Evolutionary conservation across 805 yeast species (phyloP).

Genomic region (Ogataea saltuana): DNA sequence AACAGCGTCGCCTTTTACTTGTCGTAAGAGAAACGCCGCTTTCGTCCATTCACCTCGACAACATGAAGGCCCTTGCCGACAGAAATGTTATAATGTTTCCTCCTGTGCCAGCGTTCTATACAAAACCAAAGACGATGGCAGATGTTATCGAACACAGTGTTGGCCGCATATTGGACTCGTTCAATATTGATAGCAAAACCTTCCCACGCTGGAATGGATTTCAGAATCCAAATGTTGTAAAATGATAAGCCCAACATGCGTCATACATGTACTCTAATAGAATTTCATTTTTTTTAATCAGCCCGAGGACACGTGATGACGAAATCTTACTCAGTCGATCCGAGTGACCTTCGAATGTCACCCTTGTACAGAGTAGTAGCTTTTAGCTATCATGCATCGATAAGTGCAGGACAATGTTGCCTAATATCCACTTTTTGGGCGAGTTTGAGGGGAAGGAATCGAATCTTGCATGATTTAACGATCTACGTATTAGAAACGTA

Average conservation of each 20-base stretch:
- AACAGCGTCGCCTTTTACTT: slow-evolving; percentile 26
- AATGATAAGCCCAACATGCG: no score
- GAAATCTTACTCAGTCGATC: no score
- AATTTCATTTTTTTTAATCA: not conserved
- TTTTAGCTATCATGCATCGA: no score
- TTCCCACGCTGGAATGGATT: slow-evolving; percentile 34
- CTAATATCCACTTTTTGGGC: no score
- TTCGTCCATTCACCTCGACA: slow-evolving; percentile 32
- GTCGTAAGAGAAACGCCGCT: slow-evolving; percentile 34
- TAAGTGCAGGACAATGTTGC: no score
- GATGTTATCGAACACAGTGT: slow-evolving; percentile 31
- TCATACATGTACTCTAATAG: no score
- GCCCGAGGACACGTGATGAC: not conserved
- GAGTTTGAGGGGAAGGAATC: no score
- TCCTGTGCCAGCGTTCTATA: slow-evolving; percentile 34
- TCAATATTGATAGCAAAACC: slow-evolving; percentile 25
- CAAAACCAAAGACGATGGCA: slow-evolving; percentile 27
- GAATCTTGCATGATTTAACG: no score
- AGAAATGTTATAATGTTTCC: slow-evolving; percentile 30
- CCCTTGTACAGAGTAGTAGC: no score
- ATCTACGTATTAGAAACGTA: no score
- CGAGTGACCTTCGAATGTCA: no score
- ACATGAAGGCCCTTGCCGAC: slow-evolving; percentile 27
- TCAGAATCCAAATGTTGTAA: slow-evolving; percentile 5
- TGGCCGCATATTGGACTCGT: slow-evolving; percentile 31